Conservation (phyloP, 257 asterid genomes). For the Solanum bulbocastanum region DNA sequence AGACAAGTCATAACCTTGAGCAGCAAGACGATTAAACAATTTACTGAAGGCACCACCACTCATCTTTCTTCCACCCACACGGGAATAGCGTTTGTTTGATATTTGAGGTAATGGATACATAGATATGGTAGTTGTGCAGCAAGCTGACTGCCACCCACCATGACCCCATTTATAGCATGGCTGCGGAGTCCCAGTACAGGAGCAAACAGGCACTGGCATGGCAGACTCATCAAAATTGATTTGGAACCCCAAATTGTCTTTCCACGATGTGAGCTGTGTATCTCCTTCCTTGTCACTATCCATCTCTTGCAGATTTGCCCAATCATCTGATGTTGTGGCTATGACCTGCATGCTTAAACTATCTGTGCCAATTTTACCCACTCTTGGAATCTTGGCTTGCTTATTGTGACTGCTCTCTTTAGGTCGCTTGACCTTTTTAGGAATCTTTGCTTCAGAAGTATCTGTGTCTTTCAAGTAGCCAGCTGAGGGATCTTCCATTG, state of each 20-base stretch:
- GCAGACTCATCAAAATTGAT: constrained; percentile 72
- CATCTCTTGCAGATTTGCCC: constrained; percentile 29
- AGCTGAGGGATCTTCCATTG: constrained; percentile 25
- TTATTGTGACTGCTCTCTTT: constrained; percentile 38
- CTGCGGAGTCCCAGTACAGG: constrained; percentile 89
- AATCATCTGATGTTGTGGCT: constrained; percentile 27
- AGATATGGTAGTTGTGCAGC: constrained; percentile 79
- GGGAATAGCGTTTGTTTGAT: constrained; percentile 64
- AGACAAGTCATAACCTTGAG: constrained; percentile 63
- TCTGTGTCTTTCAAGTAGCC: constrained; percentile 24
- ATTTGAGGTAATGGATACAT: constrained; percentile 86
- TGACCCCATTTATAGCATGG: constrained; percentile 94
- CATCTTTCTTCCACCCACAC: constrained; percentile 90
- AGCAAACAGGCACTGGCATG: constrained; percentile 86
- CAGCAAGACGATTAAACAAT: constrained; percentile 70
- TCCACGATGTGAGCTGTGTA: constrained; percentile 51
- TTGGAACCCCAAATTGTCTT: constrained; percentile 62
- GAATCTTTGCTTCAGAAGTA: constrained; percentile 34
- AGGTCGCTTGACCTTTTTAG: constrained; percentile 44
- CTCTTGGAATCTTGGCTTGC: constrained; percentile 32
- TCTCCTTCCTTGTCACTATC: constrained; percentile 51
- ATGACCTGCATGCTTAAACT: constrained; percentile 29
- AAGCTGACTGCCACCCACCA: constrained; percentile 94
- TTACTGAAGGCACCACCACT: constrained; percentile 77
- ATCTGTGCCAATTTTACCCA: constrained; percentile 43